Base-by-base conservation (phyloP, 106 monocot species). In the Dendrobium officinale region DNA sequence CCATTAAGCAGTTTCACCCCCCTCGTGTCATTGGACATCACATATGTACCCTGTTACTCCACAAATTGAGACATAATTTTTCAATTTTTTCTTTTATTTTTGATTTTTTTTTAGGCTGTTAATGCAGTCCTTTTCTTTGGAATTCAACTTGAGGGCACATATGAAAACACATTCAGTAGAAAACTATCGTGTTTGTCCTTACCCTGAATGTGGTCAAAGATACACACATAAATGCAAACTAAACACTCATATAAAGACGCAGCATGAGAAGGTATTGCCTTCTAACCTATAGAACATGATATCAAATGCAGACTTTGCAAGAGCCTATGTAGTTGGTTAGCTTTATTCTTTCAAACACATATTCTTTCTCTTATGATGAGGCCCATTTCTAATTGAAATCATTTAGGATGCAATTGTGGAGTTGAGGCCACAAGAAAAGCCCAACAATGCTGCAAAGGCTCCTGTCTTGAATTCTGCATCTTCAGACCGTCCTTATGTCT, bases 71-170 rank as follows among this genome's bases (percentile, higher is more conserved):
- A 49, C 9, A 49, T 2, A 49, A 44, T 47, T 44, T 47, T 47
- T 17, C 22, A 1, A n/a, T 6, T 47, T 67, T 37, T 17, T 70
- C 45, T 49, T 49, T 49, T 9, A 49, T 49, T 49, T 49, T 49
- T n/a, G n/a, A n/a, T 49, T 0, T 13, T 49, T 2, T n/a, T 49
- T 49, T 49, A 49, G 49, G 49, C 10, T 49, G 10, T 51, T 47
- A 27, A 77, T 83, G 56, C 88, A 99, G 99, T 95, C 99, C 41
- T 99, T 99, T 79, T 93, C 95, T 61, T 83, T 99, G 85, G 93
- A 91, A 78, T 99, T 99, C 75, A 99, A 99, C 83, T 80, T 99
- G 67, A 86, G 88, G 83, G 84, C 93, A 5, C 98, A 99, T 81
- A 93, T 99, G 92, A 83, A 80, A 75, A 95, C 91, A 41, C 98